Evolutionary conservation across 2,329 filamentous ascomycete genomes (phyloP), one percentile per base, ranked within the genome.

Genomic region (Aspergillus awamori): DNA sequence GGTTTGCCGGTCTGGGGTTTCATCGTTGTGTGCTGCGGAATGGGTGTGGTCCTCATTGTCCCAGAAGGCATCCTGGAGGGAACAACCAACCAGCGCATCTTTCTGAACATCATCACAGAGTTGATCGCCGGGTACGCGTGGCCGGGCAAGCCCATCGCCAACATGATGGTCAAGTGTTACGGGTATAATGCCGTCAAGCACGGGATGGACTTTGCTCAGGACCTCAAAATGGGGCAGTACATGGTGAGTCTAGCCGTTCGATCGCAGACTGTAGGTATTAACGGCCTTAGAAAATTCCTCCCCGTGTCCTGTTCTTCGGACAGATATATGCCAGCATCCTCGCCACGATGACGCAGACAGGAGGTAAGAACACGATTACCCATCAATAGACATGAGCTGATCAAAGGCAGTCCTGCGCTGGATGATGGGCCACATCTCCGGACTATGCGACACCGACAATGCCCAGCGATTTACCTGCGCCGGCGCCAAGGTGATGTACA

Each of bases 1-100:
- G 74, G 73, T 0, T 64, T 80, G 15, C 78, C 78, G 0, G 75
- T 75, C 15, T 79, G 76, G 63, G 77, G 76, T 5, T 70, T 80
- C 36, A 69, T 79, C 3, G 67, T 80, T 3, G 73, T 76, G 59
- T 60, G 64, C 15, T 75, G 78, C 52, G 59, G 76, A 6, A 75
- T 80, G 20, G 74, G 76, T 2, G 68, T 70, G 6, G 48, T 79
- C 8, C 74, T 78, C 53, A 76, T 79, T 67, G 64, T 80, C 1
- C 78, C 78, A 0, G 76, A 76, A 45, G 77, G 78, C 0, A 78
- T 78, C 64, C 74, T 73, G 10, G 66, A 73, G 57, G 71, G 69
- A 3, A 72, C 69, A 3, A 73, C 71, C 1, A 73, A 73, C 30
- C 69, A 72, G 28, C 64, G 69, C n/a, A 63, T 63, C 15, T 72